phyloP scores from a whole-genome alignment of 441 rosid genomes.

The Aquilaria agallochum region DNA sequence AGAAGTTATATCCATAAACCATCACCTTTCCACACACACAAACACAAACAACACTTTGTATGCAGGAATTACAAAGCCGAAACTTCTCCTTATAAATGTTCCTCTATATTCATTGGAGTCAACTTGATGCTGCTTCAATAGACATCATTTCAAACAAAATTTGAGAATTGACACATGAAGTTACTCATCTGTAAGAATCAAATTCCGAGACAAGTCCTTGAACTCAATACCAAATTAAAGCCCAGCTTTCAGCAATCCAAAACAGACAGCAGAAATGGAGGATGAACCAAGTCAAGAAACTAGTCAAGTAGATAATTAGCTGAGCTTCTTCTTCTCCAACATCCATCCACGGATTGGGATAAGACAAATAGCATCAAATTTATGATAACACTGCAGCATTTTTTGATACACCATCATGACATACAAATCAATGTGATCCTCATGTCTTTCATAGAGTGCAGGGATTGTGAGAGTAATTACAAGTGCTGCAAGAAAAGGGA shows the following conservation, averaged over 20 bases:
- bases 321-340: slow-evolving; percentile 52
- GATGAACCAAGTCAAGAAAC: slow-evolving; percentile 6
- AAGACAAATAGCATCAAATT: slow-evolving; percentile 33
- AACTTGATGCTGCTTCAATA: background rate
- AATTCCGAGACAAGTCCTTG: slow-evolving; percentile 12
- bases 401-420: slow-evolving; percentile 26
- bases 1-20: too few species aligned
- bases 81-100: too few species aligned
- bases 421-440: slow-evolving; percentile 47
- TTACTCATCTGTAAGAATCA: background rate
- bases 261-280: slow-evolving; percentile 8
- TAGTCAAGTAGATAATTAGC: slow-evolving; percentile 27
- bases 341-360: slow-evolving; percentile 44
- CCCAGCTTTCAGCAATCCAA: slow-evolving; percentile 9
- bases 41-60: too few species aligned
- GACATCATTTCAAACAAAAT: slow-evolving; percentile 5
- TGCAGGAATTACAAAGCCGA: too few species aligned
- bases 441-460: slow-evolving; percentile 66
- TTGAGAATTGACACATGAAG: too few species aligned
- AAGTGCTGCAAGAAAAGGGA: slow-evolving; percentile 47
- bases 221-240: slow-evolving; percentile 10
- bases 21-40: too few species aligned
- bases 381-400: slow-evolving; percentile 36
- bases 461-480: slow-evolving; percentile 64
- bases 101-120: too few species aligned